phyloP scores from a whole-genome alignment of 257 asterid genomes.

The Nicotiana undulata region DNA sequence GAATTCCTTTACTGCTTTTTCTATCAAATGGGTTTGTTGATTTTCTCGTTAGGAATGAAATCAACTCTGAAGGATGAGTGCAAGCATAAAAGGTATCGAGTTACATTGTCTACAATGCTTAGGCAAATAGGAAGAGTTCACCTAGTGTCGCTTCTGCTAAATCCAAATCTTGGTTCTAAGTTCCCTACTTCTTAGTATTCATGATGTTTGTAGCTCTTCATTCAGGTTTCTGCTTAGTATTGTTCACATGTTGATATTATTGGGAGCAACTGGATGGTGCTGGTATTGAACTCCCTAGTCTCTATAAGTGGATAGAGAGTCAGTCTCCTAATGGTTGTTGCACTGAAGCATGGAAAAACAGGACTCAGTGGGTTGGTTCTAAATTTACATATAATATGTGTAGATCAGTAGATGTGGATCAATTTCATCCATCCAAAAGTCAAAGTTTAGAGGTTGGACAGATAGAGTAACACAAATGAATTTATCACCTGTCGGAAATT shows the following conservation, averaged over 20 bases:
- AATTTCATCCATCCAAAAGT: too few relatives aligned
- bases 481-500: too few relatives aligned
- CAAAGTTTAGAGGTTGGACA: too few relatives aligned
- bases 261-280: conserved; percentile 99
- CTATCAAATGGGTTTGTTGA: conserved; percentile 4
- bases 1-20: conserved; percentile 13
- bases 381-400: too few relatives aligned
- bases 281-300: conserved; percentile 82
- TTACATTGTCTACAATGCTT: background rate
- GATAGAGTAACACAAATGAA: too few relatives aligned
- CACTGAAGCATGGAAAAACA: conserved; percentile 86
- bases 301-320: conserved; percentile 89
- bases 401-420: too few relatives aligned
- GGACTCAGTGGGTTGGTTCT: conserved; percentile 93
- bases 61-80: background rate
- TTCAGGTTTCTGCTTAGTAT: background rate
- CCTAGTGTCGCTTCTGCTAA: background rate
- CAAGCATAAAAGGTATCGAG: background rate
- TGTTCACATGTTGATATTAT: conserved; percentile 8
- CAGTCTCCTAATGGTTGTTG: conserved; percentile 81
- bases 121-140: background rate
- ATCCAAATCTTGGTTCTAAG: background rate
- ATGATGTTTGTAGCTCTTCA: background rate
- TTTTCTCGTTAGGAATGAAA: background rate
- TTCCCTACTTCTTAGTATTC: background rate